Base-by-base conservation (phyloP, 257 asterid species). In the Primulina eburnea region DNA sequence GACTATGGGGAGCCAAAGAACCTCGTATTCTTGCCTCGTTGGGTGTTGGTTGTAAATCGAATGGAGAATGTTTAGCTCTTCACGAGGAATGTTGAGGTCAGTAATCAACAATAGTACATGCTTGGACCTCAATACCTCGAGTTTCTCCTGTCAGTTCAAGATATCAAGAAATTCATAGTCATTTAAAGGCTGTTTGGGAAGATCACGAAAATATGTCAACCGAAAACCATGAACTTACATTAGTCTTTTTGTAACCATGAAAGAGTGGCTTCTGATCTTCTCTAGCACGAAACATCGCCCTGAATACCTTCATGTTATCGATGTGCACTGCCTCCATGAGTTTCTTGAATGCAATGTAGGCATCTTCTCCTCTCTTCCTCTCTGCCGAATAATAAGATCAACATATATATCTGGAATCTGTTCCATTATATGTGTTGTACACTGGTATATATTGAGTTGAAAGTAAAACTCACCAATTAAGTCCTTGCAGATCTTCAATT, bases 1-100 rank as follows among this genome's bases (percentile, higher is more conserved):
- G 3, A 84, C 64, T 0, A 89, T 68, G 8, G 99, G 99, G 61
- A 93, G 80, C 99, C 99, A 93, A 0, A 93, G 92, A 17, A 93
- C 83, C 73, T 93, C 97, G 64, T 86, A 87, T 66, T 84, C 89
- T 17, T 88, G 83, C 71, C 88, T 81, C 56, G 73, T 75, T 17
- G 88, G 40, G 26, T 80, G 80, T 21, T 81, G 80, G 78, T 73
- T 74, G 78, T 89, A 89, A 75, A 93, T 87, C 70, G 85, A 76
- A 62, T 86, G 95, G 76, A 93, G 96, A 9, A 93, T 72, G 57
- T 84, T 73, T 2, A 90, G 80, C 81, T 90, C 97, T 71, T 91
- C 96, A 0, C 75, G 81, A 0, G 95, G 90, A 30, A 89, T 74
- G 1, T 85, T 95, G 0, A 89, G 82, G 76, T 85, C 93, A 0